Percentiles rank a stretch among this genome's conserved stretches.
Conservation (phyloP, 2,329 filamentous ascomycete genomes). For the Endoconidiophora polonica region DNA sequence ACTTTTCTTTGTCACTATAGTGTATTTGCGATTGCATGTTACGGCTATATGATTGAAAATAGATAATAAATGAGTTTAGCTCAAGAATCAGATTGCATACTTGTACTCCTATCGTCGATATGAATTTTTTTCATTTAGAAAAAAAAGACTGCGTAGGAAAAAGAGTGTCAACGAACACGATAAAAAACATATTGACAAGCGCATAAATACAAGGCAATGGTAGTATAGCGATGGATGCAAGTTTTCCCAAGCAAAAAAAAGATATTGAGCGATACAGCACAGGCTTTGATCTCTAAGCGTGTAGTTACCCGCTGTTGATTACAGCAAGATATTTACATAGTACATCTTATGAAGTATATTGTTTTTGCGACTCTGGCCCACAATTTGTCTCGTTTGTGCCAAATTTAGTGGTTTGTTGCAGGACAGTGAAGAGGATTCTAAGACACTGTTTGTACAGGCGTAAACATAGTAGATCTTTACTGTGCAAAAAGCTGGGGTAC, state of each 20-base stretch:
- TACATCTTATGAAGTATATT: no score
- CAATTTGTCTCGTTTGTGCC: slow-evolving; percentile 6
- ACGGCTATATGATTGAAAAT: no score
- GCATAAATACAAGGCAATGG: no score
- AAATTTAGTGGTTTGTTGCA: not conserved
- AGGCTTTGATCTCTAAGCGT: no score
- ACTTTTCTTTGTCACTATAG: not conserved
- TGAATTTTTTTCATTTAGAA: not conserved
- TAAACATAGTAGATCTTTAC: not conserved
- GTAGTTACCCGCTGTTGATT: no score
- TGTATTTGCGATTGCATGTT: no score
- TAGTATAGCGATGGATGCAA: no score
- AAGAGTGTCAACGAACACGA: no score
- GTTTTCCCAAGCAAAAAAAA: no score
- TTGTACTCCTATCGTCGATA: not conserved
- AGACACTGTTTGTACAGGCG: not conserved
- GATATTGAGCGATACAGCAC: no score
- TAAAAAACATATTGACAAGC: no score
- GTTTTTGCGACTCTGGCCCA: not conserved
- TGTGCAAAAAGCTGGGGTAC: not conserved
- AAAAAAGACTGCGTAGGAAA: not conserved
- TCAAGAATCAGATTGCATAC: not conserved
- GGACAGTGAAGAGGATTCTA: not conserved
- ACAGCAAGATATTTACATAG: no score
- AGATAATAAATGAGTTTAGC: not conserved